Conservation (phyloP, 495 filamentous ascomycete genomes). For the Friedmanniomyces endolithicus region DNA sequence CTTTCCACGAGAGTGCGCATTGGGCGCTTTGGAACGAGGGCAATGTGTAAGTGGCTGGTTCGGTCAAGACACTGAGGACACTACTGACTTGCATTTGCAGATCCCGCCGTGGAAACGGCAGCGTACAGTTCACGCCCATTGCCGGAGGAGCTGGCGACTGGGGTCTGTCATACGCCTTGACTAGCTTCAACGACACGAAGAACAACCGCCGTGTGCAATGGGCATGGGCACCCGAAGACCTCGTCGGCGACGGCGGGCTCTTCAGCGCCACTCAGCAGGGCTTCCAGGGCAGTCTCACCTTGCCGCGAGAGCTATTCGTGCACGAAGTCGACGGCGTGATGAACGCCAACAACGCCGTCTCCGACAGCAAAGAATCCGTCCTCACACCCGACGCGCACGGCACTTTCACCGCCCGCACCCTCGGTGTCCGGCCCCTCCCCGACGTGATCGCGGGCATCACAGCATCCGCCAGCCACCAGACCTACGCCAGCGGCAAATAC, state of each 20-base stretch:
- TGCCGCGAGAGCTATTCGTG: conserved; percentile 35
- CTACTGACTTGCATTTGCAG: not conserved
- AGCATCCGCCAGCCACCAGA: conserved; percentile 6
- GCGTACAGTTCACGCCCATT: conserved; percentile 27
- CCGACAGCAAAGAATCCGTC: conserved; percentile 20
- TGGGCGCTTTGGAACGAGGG: conserved; percentile 37
- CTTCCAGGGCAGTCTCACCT: conserved; percentile 34
- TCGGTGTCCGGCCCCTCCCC: conserved; percentile 29
- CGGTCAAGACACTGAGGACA: not conserved
- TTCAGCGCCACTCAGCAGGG: conserved; percentile 31
- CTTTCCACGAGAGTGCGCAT: conserved; percentile 23
- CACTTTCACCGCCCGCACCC: conserved; percentile 30
- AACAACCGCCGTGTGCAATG: conserved; percentile 33
- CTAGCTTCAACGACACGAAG: conserved; percentile 34
- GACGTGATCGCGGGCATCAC: conserved; percentile 31
- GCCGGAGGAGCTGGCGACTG: conserved; percentile 33
- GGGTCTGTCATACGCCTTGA: conserved; percentile 34
- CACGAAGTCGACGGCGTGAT: conserved; percentile 26
- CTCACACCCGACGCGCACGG: conserved; percentile 23
- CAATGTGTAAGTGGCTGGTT: conserved; percentile 10
- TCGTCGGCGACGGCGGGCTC: conserved; percentile 20
- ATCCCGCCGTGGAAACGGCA: conserved; percentile 28
- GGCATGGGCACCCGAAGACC: conserved; percentile 35
- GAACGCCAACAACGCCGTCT: conserved; percentile 22
- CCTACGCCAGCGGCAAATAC: conserved; percentile 2